Evolutionary conservation across 495 filamentous ascomycete genomes (phyloP).

Genomic region (Glonium stellatum): DNA sequence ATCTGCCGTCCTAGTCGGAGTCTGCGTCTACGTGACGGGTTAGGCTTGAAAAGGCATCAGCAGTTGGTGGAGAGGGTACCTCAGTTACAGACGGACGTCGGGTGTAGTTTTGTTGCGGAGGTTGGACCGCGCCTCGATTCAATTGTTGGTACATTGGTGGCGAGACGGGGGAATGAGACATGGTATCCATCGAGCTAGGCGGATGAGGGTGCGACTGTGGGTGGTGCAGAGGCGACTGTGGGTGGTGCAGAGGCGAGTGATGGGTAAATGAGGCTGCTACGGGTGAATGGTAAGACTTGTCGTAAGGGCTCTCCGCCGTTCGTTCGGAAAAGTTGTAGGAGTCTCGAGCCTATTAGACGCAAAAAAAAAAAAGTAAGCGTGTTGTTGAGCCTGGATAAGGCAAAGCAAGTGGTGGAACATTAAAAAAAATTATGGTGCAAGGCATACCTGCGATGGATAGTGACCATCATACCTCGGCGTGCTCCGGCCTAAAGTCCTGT

Average conservation of each 20-base stretch:
- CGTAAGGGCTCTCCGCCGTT: constrained; percentile 20
- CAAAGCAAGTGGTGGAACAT: constrained; percentile 2
- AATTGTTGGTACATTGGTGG: constrained; percentile 24
- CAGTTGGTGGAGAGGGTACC: constrained; percentile 11
- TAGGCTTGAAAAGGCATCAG: constrained; percentile 3
- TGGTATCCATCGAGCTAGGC: constrained; percentile 21
- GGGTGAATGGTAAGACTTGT: constrained; percentile 19
- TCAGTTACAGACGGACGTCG: constrained; percentile 21
- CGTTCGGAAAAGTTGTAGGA: constrained; percentile 28
- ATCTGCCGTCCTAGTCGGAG: constrained; percentile 39
- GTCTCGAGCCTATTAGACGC: constrained; percentile 23
- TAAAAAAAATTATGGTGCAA: neutral
- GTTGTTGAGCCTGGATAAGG: neutral
- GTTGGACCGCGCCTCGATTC: constrained; percentile 26
- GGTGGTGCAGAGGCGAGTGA: constrained; percentile 23
- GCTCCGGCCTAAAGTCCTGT: constrained; percentile 27
- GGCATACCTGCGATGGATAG: constrained; percentile 38
- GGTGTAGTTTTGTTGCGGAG: constrained; percentile 18
- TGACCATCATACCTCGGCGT: constrained; percentile 30
- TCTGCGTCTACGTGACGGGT: constrained; percentile 17
- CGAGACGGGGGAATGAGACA: constrained; percentile 29
- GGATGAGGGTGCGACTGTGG: constrained; percentile 18
- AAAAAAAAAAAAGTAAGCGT: neutral
- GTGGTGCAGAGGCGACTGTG: constrained; percentile 20
- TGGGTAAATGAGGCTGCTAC: constrained; percentile 22